Conservation (phyloP, 2,329 filamentous ascomycete genomes). For the Verticillium alfalfae region DNA sequence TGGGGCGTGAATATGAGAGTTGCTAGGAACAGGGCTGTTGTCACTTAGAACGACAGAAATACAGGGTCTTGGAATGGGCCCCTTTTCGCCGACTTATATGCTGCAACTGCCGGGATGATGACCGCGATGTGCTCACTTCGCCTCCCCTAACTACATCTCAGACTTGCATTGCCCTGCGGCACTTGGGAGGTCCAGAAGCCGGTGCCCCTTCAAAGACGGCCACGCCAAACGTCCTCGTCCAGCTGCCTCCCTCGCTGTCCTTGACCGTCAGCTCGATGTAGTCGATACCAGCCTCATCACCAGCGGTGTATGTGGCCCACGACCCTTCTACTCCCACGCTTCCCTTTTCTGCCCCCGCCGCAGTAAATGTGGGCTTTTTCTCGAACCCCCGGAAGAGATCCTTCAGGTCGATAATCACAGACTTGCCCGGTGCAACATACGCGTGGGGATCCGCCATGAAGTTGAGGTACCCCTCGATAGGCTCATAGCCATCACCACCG, state of each 20-base stretch:
- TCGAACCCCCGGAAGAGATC: slow-evolving; percentile 16
- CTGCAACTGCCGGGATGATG: too few species aligned
- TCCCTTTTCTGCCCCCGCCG: slow-evolving; percentile 8
- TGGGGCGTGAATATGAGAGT: not conserved
- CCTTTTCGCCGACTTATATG: too few species aligned
- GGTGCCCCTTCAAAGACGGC: slow-evolving; percentile 6
- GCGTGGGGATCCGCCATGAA: slow-evolving; percentile 14
- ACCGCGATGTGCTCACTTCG: not conserved
- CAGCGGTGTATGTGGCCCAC: slow-evolving; percentile 10
- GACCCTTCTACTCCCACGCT: slow-evolving; percentile 8
- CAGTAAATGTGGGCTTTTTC: slow-evolving; percentile 8
- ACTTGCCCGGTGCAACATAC: slow-evolving; percentile 18
- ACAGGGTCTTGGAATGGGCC: too few species aligned
- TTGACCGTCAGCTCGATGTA: slow-evolving; percentile 9
- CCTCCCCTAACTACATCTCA: not conserved
- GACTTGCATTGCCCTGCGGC: not conserved
- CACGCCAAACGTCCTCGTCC: slow-evolving; percentile 13
- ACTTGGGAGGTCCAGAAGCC: not conserved
- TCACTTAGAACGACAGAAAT: too few species aligned
- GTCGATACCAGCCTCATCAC: slow-evolving; percentile 10
- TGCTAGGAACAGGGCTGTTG: not conserved
- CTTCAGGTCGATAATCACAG: slow-evolving; percentile 17
- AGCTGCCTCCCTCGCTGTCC: slow-evolving; percentile 14
- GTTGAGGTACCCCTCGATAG: slow-evolving; percentile 3
- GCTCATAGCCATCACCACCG: slow-evolving; percentile 19